A percentile compares a stretch with the other conserved stretches of the same genome.
Evolutionary conservation across 768 basidiomycete genomes (phyloP).

Genomic region (Macrolepiota dolichaula): DNA sequence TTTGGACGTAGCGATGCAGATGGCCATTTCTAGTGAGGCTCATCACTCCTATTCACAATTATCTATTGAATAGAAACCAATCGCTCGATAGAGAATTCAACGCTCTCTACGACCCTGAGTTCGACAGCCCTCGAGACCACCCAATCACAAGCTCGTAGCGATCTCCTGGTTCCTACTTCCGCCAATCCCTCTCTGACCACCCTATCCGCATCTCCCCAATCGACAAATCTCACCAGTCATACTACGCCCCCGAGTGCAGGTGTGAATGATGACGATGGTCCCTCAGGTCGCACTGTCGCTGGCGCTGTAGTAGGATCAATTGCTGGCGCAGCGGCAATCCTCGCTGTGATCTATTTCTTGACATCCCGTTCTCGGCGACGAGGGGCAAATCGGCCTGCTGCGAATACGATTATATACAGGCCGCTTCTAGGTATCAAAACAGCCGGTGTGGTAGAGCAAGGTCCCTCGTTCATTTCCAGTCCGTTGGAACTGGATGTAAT

Average conservation of each 20-base stretch:
- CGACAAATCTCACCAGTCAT: neutral
- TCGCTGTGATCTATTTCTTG: neutral
- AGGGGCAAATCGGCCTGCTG: neutral
- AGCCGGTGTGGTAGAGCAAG: neutral
- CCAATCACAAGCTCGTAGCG: neutral
- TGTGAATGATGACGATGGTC: neutral
- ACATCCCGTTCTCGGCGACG: neutral
- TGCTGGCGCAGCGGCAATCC: neutral
- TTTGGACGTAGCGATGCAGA: neutral
- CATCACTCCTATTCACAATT: too few relatives aligned
- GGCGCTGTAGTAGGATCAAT: conserved; percentile 2
- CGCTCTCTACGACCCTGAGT: neutral
- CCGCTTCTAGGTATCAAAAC: neutral
- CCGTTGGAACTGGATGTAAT: neutral
- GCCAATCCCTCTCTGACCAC: neutral
- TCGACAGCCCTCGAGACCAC: neutral
- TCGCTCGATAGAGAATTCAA: neutral
- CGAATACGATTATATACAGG: neutral
- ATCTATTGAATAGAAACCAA: neutral
- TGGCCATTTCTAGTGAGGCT: neutral
- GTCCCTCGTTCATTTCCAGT: neutral
- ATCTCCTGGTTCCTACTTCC: neutral
- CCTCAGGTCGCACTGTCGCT: neutral
- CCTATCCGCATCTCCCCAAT: neutral
- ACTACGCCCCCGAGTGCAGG: neutral